Evolutionary conservation across 1,284 basidiomycete genomes (phyloP), one percentile per base, ranked within the genome.

Genomic region (Bjerkandera adusta): DNA sequence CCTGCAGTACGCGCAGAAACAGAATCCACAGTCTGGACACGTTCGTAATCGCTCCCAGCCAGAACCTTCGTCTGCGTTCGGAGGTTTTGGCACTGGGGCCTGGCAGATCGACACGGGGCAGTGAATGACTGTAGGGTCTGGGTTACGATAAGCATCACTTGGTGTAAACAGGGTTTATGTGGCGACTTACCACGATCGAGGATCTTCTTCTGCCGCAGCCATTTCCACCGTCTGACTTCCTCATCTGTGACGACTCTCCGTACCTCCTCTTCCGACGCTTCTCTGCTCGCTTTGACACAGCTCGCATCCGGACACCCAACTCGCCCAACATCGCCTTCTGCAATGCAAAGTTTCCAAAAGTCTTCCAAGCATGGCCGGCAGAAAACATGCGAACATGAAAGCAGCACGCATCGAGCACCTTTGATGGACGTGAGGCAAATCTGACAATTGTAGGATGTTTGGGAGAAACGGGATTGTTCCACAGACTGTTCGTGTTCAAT

Each of bases 51-150:
- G 71, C 36, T 78, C 79, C 77, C 83, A 89, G 11, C 77, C 77
- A 3, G 79, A 73, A 15, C 76, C 78, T 20, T 78, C 73, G 21
- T 81, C 74, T 4, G 63, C 59, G 36, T 60, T 62, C 34, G 57
- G 54, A 4, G 81, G 77, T 56, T 73, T 78, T 25, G 73, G 68
- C 4, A 91, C 82, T 11, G 83, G 76, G 7, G 75, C 71, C 61
- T 91, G 88, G 57, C 89, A 92, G 36, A 78, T 73, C 25, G 74
- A 65, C 63, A 88, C 74, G 0, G 89, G 89, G 60, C 89, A 92
- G 55, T 85, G 79, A 5, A 88, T 70, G 37, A 86, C 80, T 1
- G 79, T 74, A 16, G 89, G 89, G 66, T 92, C 89, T 87, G 51
- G 21, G n/a, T n/a, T n/a, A n/a, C n/a, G n/a, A n/a, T n/a, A 36